phyloP scores from a whole-genome alignment of 345 rosid genomes.

The Aquilaria yunnanensis region DNA sequence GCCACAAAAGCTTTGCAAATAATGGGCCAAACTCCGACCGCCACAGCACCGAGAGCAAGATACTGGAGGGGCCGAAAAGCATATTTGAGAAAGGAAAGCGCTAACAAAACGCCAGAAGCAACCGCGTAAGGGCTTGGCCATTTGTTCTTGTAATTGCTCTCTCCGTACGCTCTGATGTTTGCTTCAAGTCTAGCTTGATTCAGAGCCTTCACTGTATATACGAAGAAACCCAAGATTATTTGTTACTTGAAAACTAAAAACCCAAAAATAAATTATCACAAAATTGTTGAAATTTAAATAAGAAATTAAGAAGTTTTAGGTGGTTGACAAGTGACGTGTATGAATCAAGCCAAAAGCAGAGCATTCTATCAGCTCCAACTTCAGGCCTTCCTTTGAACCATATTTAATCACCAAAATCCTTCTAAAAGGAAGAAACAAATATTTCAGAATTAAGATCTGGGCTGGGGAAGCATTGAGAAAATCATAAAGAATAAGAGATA shows the following conservation, averaged over 20 bases:
- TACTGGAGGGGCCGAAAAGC: conserved; percentile 54
- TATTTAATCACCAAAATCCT: too few species aligned
- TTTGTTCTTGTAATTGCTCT: conserved; percentile 39
- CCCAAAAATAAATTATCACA: background rate
- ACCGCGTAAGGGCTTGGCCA: conserved; percentile 86
- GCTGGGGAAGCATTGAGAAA: background rate
- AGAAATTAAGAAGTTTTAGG: background rate
- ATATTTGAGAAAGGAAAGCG: conserved; percentile 51
- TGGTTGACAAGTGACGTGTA: too few species aligned
- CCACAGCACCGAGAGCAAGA: conserved; percentile 71
- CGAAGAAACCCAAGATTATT: background rate
- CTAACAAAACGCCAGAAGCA: conserved; percentile 50
- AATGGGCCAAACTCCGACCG: conserved; percentile 55
- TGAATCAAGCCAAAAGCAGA: background rate
- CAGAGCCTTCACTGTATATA: conserved; percentile 58
- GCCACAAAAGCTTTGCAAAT: conserved; percentile 44
- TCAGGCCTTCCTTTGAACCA: background rate
- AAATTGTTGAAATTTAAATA: too few species aligned
- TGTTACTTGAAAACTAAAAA: background rate
- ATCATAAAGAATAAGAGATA: background rate
- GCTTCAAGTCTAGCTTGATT: conserved; percentile 87
- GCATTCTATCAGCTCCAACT: background rate
- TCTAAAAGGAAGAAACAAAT: too few species aligned
- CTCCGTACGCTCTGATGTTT: conserved; percentile 58
- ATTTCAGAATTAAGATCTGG: too few species aligned